phyloP scores from a whole-genome alignment of 169 alveolate genomes.

The Babesia microti region DNA sequence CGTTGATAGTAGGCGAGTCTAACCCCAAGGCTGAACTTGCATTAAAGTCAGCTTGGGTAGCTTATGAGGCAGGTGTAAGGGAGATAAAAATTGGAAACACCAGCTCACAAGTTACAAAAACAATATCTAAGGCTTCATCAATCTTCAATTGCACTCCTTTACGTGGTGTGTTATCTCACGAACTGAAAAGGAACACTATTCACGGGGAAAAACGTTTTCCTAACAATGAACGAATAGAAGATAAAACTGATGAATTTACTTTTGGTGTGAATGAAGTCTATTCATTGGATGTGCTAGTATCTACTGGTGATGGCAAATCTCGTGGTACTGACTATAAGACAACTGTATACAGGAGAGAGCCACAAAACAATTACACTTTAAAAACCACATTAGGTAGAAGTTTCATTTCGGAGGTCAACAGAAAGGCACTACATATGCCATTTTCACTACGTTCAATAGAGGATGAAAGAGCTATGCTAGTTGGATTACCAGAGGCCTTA shows the following conservation, averaged over 20 bases:
- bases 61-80: conserved; percentile 86
- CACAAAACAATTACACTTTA: conserved; percentile 83
- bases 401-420: conserved; percentile 82
- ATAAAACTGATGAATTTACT: conserved; percentile 82
- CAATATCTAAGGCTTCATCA: conserved; percentile 72
- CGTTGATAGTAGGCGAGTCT: conserved; percentile 47
- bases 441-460: conserved; percentile 60
- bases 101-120: conserved; percentile 81
- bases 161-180: conserved; percentile 85
- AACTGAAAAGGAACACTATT: conserved; percentile 82
- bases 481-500: conserved; percentile 91
- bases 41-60: conserved; percentile 79
- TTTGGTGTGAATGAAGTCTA: conserved; percentile 88
- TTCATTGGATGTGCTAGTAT: conserved; percentile 80
- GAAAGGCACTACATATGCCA: conserved; percentile 71
- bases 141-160: conserved; percentile 79
- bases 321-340: conserved; percentile 82
- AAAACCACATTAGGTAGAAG: conserved; percentile 86
- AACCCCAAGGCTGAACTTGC: conserved; percentile 50
- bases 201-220: conserved; percentile 78
- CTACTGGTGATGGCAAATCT: conserved; percentile 88
- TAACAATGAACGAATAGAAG: conserved; percentile 76
- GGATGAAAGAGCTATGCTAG: conserved; percentile 66
- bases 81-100: conserved; percentile 74
- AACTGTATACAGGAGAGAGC: conserved; percentile 84